Base-by-base conservation (phyloP, 2,329 filamentous ascomycete genomes). In the Aspergillus sp. region DNA sequence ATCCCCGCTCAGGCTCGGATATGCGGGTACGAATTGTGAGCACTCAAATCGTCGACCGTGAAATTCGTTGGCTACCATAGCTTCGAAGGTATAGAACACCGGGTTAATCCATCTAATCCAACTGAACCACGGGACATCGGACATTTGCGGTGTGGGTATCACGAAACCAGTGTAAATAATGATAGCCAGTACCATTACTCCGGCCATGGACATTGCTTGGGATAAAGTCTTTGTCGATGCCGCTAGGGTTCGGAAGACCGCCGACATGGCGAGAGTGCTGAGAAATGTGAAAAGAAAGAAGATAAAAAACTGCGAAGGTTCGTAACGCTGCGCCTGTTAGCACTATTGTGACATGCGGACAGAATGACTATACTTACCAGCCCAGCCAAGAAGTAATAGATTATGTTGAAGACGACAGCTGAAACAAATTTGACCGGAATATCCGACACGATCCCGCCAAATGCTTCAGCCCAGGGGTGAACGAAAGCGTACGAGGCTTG, bases 401-500 rank as follows among this genome's bases (percentile, higher is more conserved):
- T 82, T 25, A 93, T 59, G 72, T 96, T 96, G 81, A 96, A 96
- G 1, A 85, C 75, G 57, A 93, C 82, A 2, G 85, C 78, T 64
- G 91, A 92, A 19, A 77, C 50, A 19, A 96, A 77, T 73, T 95
- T 96, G 75, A 92, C 90, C 0, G 93, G 93, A 75, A 97, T 77
- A 67, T 97, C 93, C 56, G 86, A 88, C 21, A 97, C 77, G 84
- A 96, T 93, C 4, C 90, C 93, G 0, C 90, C 87, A 57, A 92
- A 82, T 14, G 92, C 91, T 79, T 97, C 92, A 15, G 91, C 87
- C 7, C 90, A 93, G 0, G 93, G 91, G 71, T 96, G 93, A 65
- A 96, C 96, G 21, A 97, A 83, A 8, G 92, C 91, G 70, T 96
- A 97, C 55, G 90, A 87, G 51, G 83, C 81, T 68, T 97, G 93